A percentile compares a stretch with the other conserved stretches of the same genome.
These are phyloP conservation scores for Trypanosoma lewisi DNA, from an alignment of 208 protist genomes.

Conservation along the genomic window DNA sequence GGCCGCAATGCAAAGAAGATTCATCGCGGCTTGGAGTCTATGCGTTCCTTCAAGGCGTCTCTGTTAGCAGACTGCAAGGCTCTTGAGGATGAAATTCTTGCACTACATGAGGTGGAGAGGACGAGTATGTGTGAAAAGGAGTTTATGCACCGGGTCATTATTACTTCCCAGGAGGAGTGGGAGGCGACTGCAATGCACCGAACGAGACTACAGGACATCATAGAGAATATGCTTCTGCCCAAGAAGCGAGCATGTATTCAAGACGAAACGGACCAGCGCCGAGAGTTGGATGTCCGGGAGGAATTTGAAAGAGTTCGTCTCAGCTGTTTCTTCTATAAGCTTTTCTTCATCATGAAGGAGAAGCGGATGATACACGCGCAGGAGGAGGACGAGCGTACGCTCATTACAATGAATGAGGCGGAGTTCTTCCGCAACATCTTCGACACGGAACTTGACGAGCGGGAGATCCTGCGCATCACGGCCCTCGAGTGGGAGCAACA, in stretches of 20 bases:
- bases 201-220: neutral
- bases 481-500: conserved; percentile 1
- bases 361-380: conserved; percentile 3
- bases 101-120: conserved; percentile 25
- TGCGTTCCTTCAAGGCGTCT: conserved; percentile 37
- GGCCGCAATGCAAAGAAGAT: conserved; percentile 41
- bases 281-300: conserved; percentile 30
- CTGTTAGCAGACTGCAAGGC: conserved; percentile 34
- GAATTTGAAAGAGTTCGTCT: conserved; percentile 20
- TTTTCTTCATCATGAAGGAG: conserved; percentile 17
- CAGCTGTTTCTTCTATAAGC: neutral
- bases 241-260: conserved; percentile 5
- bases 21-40: conserved; percentile 18
- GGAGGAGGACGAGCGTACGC: conserved; percentile 7
- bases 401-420: conserved; percentile 14
- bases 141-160: conserved; percentile 28
- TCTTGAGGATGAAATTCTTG: conserved; percentile 36
- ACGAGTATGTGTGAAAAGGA: conserved; percentile 31
- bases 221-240: conserved; percentile 19
- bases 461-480: conserved; percentile 21
- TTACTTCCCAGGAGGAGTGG: conserved; percentile 43
- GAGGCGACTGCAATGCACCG: neutral
- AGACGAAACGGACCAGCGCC: conserved; percentile 19
- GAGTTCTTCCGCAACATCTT: conserved; percentile 4
- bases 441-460: conserved; percentile 22